Evolutionary conservation across 2,329 filamentous ascomycete genomes (phyloP).

Genomic region (Intubia oerlemansii): DNA sequence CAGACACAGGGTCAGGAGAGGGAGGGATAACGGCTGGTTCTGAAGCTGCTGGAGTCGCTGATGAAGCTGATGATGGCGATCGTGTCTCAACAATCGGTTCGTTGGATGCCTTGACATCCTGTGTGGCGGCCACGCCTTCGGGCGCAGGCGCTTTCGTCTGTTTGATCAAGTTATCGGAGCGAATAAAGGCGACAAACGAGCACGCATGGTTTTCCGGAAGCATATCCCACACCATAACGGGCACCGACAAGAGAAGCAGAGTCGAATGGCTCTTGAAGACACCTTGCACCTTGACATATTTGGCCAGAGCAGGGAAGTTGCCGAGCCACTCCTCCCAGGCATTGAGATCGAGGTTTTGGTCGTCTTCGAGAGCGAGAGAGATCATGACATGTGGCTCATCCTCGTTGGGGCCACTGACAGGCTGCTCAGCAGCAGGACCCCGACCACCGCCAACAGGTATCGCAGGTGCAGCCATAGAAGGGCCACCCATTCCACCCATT

Average conservation of each 20-base stretch:
- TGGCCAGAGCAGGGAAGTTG: conserved; percentile 33
- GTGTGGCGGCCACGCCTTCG: background rate
- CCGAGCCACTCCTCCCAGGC: conserved; percentile 37
- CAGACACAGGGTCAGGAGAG: too few species aligned
- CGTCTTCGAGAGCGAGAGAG: conserved; percentile 33
- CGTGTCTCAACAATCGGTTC: too few species aligned
- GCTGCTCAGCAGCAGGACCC: conserved; percentile 5
- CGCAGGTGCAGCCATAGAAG: too few species aligned
- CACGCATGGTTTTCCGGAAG: conserved; percentile 34
- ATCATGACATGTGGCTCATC: conserved; percentile 39
- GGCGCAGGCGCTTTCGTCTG: background rate
- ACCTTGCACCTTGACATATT: conserved; percentile 37
- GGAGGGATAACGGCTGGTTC: too few species aligned
- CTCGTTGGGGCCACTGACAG: conserved; percentile 24
- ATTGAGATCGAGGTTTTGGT: conserved; percentile 33
- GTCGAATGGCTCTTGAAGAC: conserved; percentile 41
- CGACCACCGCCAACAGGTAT: too few species aligned
- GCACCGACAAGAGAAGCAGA: conserved; percentile 32
- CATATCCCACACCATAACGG: conserved; percentile 37
- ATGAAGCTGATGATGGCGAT: too few species aligned
- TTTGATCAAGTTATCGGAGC: conserved; percentile 29
- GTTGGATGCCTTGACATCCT: background rate
- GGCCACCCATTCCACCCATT: too few species aligned
- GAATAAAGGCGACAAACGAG: conserved; percentile 35
- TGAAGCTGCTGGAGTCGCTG: too few species aligned